Conservation (phyloP, 352 stramenopile genomes). For the Phytopythium sindhum region DNA sequence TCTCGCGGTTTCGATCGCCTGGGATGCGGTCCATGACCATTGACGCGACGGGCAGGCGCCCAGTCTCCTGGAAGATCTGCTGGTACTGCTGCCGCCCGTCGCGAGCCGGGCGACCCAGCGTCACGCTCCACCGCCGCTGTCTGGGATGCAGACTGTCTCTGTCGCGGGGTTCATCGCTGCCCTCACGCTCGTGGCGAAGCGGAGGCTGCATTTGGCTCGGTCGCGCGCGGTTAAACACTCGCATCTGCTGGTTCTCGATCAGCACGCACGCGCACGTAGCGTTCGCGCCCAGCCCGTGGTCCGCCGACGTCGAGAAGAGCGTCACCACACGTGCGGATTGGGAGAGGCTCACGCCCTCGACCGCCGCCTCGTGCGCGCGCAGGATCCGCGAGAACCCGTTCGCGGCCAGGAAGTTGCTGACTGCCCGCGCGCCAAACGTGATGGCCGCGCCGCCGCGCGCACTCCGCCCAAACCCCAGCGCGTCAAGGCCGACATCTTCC, state of each 20-base stretch:
- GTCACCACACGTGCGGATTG: constrained; percentile 60
- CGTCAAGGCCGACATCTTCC: constrained; percentile 39
- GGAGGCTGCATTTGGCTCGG: neutral
- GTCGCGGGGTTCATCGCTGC: constrained; percentile 1
- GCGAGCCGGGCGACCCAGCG: neutral
- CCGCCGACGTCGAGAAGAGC: constrained; percentile 73
- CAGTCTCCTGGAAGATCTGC: constrained; percentile 3
- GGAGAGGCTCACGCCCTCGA: constrained; percentile 81
- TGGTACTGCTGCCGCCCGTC: neutral
- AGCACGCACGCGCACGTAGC: constrained; percentile 62
- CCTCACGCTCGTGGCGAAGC: constrained; percentile 18
- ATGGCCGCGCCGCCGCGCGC: constrained; percentile 53
- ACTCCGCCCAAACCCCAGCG: constrained; percentile 43
- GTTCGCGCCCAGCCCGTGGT: constrained; percentile 58
- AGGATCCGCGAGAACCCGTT: constrained; percentile 65
- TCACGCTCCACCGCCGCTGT: constrained; percentile 4
- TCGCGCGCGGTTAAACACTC: constrained; percentile 47
- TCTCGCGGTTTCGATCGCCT: neutral
- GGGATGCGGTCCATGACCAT: constrained; percentile 8
- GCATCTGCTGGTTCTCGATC: constrained; percentile 58
- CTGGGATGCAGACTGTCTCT: neutral
- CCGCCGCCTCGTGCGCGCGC: constrained; percentile 64
- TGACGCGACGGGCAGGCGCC: neutral
- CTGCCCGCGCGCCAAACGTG: constrained; percentile 70
- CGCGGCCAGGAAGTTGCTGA: constrained; percentile 51